Conservation (phyloP, 129 eudicot genomes). For the Chrysanthemum makinoi region DNA sequence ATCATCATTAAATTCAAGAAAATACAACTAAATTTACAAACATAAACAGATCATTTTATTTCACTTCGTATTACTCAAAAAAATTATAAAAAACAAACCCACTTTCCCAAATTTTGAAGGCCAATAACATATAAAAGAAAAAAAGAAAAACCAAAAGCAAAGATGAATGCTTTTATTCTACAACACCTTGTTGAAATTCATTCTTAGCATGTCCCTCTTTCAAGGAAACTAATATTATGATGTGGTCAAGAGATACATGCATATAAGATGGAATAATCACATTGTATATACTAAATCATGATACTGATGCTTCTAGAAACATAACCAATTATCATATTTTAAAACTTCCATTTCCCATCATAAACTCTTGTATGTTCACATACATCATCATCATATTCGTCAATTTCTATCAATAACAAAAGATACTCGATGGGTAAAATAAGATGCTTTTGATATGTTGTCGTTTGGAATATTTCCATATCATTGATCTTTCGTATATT, state of each 20-base stretch:
- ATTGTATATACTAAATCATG: slow-evolving; percentile 25
- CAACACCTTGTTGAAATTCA: slow-evolving; percentile 49
- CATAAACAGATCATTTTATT: too few relatives aligned
- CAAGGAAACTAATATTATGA: slow-evolving; percentile 30
- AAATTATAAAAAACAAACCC: too few relatives aligned
- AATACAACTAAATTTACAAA: too few relatives aligned
- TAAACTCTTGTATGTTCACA: slow-evolving; percentile 17
- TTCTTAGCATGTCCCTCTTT: slow-evolving; percentile 32
- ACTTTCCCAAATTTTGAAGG: background rate
- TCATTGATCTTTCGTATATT: background rate
- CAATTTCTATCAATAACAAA: slow-evolving; percentile 1
- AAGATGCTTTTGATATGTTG: background rate
- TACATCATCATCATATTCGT: slow-evolving; percentile 23
- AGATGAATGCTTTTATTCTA: slow-evolving; percentile 32
- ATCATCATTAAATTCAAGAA: too few relatives aligned
- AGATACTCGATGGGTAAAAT: background rate
- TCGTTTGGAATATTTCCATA: background rate
- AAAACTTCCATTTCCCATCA: slow-evolving; percentile 27
- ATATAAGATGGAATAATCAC: slow-evolving; percentile 3
- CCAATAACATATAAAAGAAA: slow-evolving; percentile 38
- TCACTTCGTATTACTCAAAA: too few relatives aligned
- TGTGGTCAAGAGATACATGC: slow-evolving; percentile 34
- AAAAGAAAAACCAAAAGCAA: slow-evolving; percentile 48
- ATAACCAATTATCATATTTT: slow-evolving; percentile 19
- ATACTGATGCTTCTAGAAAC: slow-evolving; percentile 14